Evolutionary conservation across 129 eudicot species (phyloP).

Genomic region (Silybum marianum): DNA sequence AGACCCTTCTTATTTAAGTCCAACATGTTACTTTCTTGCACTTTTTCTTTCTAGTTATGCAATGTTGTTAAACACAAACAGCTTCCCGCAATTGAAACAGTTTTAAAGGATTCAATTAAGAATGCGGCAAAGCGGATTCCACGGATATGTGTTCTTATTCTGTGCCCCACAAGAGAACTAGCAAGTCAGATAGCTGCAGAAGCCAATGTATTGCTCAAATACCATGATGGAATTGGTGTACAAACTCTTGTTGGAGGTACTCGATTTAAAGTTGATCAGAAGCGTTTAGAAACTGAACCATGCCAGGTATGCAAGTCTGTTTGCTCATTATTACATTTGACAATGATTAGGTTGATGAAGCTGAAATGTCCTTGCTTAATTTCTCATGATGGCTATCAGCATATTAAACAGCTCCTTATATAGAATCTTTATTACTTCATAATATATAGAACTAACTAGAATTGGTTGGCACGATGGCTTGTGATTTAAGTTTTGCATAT

Average conservation of each 20-base stretch:
- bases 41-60: slow-evolving; percentile 8
- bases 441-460: not conserved
- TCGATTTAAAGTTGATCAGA: slow-evolving; percentile 84
- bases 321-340: slow-evolving; percentile 1
- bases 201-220: slow-evolving; percentile 74
- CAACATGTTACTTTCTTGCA: not conserved
- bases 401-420: not conserved
- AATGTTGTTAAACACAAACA: slow-evolving; percentile 73
- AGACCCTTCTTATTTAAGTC: slow-evolving; percentile 6
- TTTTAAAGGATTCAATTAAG: slow-evolving; percentile 61
- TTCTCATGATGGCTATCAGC: not conserved
- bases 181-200: slow-evolving; percentile 98
- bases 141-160: slow-evolving; percentile 72
- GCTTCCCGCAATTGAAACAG: slow-evolving; percentile 99
- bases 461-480: not conserved
- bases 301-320: slow-evolving; percentile 56
- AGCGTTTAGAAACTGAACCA: slow-evolving; percentile 76
- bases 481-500: slow-evolving; percentile 3
- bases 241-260: slow-evolving; percentile 94
- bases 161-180: slow-evolving; percentile 94
- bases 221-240: slow-evolving; percentile 85
- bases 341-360: not conserved
- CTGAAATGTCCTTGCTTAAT: not conserved
- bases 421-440: not conserved
- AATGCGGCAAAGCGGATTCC: slow-evolving; percentile 47